Evolutionary conservation across 345 rosid species (phyloP), one percentile per base, ranked within the genome.

Genomic region (Brassica carinata): DNA sequence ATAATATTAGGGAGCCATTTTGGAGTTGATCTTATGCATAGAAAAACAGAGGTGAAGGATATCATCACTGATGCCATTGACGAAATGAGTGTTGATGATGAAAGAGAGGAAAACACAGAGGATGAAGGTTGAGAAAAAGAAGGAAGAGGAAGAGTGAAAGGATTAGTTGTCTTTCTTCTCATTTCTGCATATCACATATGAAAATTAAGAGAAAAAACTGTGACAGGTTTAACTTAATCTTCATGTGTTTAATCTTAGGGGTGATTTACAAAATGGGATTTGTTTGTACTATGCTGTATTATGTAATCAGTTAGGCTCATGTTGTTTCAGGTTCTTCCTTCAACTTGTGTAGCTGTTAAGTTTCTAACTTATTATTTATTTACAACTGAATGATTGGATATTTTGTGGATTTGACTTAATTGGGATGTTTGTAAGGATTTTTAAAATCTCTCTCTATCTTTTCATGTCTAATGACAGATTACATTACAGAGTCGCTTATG

Each of bases 1-100:
- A 34, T 30, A 30, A 31, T 81, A 23, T 76, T 72, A 96, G 99
- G 97, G 80, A 69, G 83, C 78, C 97, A 92, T 83, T 96, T 96
- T 31, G 87, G 85, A 15, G 81, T 92, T 74, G 95, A 93, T 85
- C 86, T 96, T 66, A 85, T 89, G 93, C 88, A 89, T 79, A 89
- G 97, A 77, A 96, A 96, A 86, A 83, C 88, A 18, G 99, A 96
- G 84, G 97, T 96, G 59, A 96, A 96, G 81, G 97, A 91, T 64
- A 87, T 93, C 45, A 91, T 96, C 63, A 91, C 95, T 13, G 97
- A 96, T 62, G 97, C 90, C 61, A 92, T 96, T 78, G 89, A 87
- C 64, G 88, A 84, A 73, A 96, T 96, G 99, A 85, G 88, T 15
- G 95, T 87, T 68, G 97, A 89, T 17, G 97, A 91, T 17, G 94